Evolutionary conservation across 495 filamentous ascomycete genomes (phyloP).

Genomic region (Cryomyces antarcticus): DNA sequence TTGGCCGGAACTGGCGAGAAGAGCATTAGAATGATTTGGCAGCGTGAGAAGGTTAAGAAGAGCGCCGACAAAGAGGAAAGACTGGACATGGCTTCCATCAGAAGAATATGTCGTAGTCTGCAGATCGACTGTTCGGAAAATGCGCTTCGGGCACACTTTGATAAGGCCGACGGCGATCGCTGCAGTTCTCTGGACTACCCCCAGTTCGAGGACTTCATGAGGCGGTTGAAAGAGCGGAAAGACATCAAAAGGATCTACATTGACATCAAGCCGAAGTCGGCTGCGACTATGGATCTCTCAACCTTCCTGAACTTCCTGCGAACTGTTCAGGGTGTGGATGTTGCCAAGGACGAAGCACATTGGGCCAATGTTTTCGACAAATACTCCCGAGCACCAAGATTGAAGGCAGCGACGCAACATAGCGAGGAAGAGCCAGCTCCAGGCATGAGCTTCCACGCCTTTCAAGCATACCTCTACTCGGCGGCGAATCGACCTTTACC

Average conservation of each 20-base stretch:
- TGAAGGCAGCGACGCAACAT: conserved; percentile 12
- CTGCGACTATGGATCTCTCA: conserved; percentile 23
- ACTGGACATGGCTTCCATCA: conserved; percentile 56
- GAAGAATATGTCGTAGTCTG: conserved; percentile 63
- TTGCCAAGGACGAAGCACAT: conserved; percentile 37
- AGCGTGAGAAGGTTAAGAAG: conserved; percentile 57
- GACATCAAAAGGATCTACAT: conserved; percentile 59
- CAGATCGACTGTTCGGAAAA: conserved; percentile 72
- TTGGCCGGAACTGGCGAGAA: conserved; percentile 56
- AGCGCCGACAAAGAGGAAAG: conserved; percentile 38
- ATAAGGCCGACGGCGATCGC: conserved; percentile 40
- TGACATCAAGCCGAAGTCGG: conserved; percentile 25
- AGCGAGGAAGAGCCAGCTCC: not conserved
- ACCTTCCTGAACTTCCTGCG: conserved; percentile 54
- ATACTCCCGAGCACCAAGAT: conserved; percentile 35
- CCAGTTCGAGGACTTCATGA: conserved; percentile 67
- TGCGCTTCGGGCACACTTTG: conserved; percentile 55
- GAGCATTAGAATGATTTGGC: conserved; percentile 64
- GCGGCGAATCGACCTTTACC: conserved; percentile 30
- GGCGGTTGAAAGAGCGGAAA: conserved; percentile 58
- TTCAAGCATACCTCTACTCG: conserved; percentile 61
- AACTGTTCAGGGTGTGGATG: conserved; percentile 52
- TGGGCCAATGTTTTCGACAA: conserved; percentile 62
- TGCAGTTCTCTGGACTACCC: conserved; percentile 46
- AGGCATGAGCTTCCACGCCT: conserved; percentile 50